Conservation (phyloP, 257 asterid genomes). For the Parsonsia alboflavescens region DNA sequence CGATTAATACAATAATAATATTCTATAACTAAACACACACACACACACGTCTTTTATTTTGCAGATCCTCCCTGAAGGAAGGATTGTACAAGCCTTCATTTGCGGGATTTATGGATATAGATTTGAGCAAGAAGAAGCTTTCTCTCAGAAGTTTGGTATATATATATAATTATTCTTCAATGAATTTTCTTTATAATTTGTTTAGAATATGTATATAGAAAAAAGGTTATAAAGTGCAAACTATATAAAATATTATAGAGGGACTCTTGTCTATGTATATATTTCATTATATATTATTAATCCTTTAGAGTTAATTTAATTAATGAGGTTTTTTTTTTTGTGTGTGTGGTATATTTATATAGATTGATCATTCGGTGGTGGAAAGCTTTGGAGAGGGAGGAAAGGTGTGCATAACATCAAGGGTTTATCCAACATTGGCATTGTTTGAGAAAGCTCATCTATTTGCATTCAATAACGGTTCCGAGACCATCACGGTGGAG, state of each 20-base stretch:
- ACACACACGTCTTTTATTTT: background rate
- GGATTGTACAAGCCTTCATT: conserved; percentile 34
- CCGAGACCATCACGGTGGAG: conserved; percentile 23
- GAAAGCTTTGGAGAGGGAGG: conserved; percentile 44
- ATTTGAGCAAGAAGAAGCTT: conserved; percentile 26
- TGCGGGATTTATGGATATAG: conserved; percentile 34
- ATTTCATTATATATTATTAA: too few species aligned
- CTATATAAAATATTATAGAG: too few species aligned
- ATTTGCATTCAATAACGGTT: conserved; percentile 38
- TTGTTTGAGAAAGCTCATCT: conserved; percentile 26
- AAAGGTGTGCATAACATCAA: conserved; percentile 34
- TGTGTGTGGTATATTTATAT: background rate
- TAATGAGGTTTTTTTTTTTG: background rate
- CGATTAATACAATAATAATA: background rate
- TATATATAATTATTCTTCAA: background rate
- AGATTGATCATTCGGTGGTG: conserved; percentile 45
- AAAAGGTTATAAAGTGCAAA: too few species aligned
- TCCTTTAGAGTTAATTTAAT: background rate
- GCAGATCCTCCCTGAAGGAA: conserved; percentile 28
- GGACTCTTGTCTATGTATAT: too few species aligned
- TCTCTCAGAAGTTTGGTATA: conserved; percentile 34
- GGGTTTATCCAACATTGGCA: conserved; percentile 40
- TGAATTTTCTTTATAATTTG: too few species aligned
- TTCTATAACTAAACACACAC: too few species aligned
- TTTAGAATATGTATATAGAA: too few species aligned